Evolutionary conservation across 73 alveolate genomes (phyloP), one percentile per base, ranked within the genome.

Genomic region (Paraurostyla sp.): DNA sequence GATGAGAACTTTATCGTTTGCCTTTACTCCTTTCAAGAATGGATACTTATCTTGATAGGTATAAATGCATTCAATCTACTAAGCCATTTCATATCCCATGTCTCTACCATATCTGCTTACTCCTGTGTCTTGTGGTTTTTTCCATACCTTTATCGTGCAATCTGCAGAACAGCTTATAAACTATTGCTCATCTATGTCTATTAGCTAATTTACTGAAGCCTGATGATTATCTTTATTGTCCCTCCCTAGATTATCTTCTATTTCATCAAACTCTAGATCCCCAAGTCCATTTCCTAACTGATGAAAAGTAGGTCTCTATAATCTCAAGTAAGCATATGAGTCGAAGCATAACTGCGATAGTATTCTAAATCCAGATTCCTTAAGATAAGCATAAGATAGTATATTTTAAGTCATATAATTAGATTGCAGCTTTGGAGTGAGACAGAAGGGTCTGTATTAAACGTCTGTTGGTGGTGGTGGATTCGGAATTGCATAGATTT

Each of bases 231-330:
- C 18, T 45, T 27, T 20, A 2, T n/a, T 3, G 32, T 73, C 86
- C 46, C 86, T 22, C n/a, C 86, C 86, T 46, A 73, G 32, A 73
- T 73, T 73, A 30, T 73, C 71, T 25, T 73, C 71, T 22, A 73
- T 49, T 30, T 73, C 86, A 25, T 73, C 65, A 27, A 73, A 73
- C 15, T 13, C 52, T 13, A 73, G 32, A 46, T 73, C 86, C 30
- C 71, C 86, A 13, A 73, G 29, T 50, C 71, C 86, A 29, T 43
- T 73, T 9, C 65, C 71, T 6, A 42, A 0, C 25, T 73, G 30
- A 73, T 73, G 86, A 23, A 73, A 73, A 20, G 42, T 23, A 23
- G 71, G 86, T 25, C 30, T 73, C n/a, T 73, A 36, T 48, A 48
- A 29, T 73, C 71, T 4, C 71, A 49, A 29, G 46, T 43, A 73